A percentile compares a stretch with the other conserved stretches of the same genome.
Conservation (phyloP, 140 eudicot species). For the Stevia rebaudiana region DNA sequence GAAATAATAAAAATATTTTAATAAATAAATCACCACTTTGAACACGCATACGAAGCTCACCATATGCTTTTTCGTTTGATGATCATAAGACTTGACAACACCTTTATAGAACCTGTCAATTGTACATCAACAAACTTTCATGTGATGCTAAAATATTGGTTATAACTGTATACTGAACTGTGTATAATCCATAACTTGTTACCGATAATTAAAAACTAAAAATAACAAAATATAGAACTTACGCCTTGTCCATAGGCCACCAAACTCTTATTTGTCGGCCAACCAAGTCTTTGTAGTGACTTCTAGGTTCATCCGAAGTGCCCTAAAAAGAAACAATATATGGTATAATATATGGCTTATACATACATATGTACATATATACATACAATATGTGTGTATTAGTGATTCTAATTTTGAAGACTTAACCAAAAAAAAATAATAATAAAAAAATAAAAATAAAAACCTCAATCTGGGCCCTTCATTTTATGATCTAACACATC, state of each 20-base stretch:
- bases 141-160: background rate
- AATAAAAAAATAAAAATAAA: too few relatives aligned
- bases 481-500: too few relatives aligned
- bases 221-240: slow-evolving; percentile 25
- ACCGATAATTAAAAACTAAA: background rate
- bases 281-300: slow-evolving; percentile 49
- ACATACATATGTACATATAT: background rate
- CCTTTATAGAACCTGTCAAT: slow-evolving; percentile 76
- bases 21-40: background rate
- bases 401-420: too few relatives aligned
- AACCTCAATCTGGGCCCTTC: too few relatives aligned
- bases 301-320: slow-evolving; percentile 46
- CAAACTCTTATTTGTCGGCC: slow-evolving; percentile 72
- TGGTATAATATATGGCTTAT: background rate
- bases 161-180: background rate
- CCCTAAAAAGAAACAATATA: slow-evolving; percentile 42
- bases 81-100: slow-evolving; percentile 80
- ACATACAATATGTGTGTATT: too few relatives aligned
- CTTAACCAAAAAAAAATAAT: too few relatives aligned
- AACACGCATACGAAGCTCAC: slow-evolving; percentile 40
- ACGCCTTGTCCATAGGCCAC: slow-evolving; percentile 98
- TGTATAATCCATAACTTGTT: background rate
- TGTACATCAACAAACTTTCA: slow-evolving; percentile 6
- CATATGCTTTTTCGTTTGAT: slow-evolving; percentile 70
- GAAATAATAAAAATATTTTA: background rate